Conservation (phyloP, 305 asterid species). For the Fraxinus ornus region DNA sequence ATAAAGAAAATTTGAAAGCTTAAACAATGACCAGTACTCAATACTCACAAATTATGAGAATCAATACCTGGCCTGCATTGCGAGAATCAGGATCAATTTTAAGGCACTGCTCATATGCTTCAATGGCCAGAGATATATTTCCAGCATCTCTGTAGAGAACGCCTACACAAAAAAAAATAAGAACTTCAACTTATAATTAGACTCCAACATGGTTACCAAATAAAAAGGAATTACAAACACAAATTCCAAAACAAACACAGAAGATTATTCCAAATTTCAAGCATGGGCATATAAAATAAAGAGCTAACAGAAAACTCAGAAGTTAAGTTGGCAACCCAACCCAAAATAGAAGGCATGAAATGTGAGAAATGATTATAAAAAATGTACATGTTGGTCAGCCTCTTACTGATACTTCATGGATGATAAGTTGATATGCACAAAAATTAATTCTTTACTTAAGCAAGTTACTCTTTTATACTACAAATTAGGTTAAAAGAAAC, state of each 20-base stretch:
- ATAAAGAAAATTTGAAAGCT: not conserved
- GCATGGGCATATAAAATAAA: not conserved
- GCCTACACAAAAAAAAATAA: slow-evolving; percentile 49
- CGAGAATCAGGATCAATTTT: slow-evolving; percentile 98
- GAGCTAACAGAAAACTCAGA: not conserved
- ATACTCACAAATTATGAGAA: slow-evolving; percentile 54
- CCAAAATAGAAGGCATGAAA: not conserved
- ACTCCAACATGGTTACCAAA: slow-evolving; percentile 9
- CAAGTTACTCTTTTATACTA: slow-evolving; percentile 17
- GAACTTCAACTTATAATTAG: slow-evolving; percentile 3
- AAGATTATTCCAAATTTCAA: not conserved
- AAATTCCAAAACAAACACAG: not conserved
- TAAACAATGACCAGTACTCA: slow-evolving; percentile 4
- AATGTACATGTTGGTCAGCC: not conserved
- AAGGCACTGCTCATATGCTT: slow-evolving; percentile 98
- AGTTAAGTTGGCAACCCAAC: not conserved
- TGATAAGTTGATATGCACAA: slow-evolving; percentile 14
- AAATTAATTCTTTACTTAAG: not conserved
- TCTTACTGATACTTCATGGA: not conserved
- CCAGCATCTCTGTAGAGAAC: slow-evolving; percentile 99
- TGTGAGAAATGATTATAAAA: not conserved
- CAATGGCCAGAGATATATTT: slow-evolving; percentile 89
- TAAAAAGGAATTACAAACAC: not conserved
- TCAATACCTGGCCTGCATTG: slow-evolving; percentile 32
- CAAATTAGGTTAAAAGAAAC: slow-evolving; percentile 10